Base-by-base conservation (phyloP, 495 filamentous ascomycete genomes). In the Tetracladium marchalianum region DNA sequence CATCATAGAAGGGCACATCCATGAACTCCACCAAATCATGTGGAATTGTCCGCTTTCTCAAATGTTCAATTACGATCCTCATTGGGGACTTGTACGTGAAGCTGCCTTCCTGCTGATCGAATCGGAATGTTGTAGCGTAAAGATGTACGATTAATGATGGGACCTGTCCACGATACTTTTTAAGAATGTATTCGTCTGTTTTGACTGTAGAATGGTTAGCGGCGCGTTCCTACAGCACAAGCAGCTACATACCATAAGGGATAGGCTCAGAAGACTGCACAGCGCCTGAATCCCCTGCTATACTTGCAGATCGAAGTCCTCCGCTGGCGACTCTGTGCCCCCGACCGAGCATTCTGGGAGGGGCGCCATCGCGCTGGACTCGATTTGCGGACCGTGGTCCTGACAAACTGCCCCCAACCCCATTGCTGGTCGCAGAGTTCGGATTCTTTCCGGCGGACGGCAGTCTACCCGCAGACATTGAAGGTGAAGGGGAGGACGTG, bases 71-170 rank as follows among this genome's bases (percentile, higher is more conserved):
- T 33, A 95, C 76, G 46, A 85, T 64, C 54, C 75, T 79, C 87
- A 97, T 95, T 39, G 90, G 85, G 6, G 89, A 95, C 51, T 83
- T 84, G 61, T 96, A 96, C 1, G 75, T 69, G 53, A 95, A 95
- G 59, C 82, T 85, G 50, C 90, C 88, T 62, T 96, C 87, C 66
- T 95, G 90, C 49, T 88, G 79, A 52, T 97, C 92, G 62, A 99
- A 94, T 40, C 87, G 83, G 60, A 94, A 96, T 65, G 95, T 78
- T 4, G 72, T 84, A 3, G 79, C 75, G 58, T 95, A 80, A 1
- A 99, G 67, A 64, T 97, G 89, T 32, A 99, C 65, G 35, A 89
- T 78, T 8, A 97, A 68, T 10, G 88, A 95, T 0, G 93, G 90
- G 11, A 76, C 76, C 9, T 68, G 68, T 53, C 82, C 89, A 4